A percentile compares a stretch with the other conserved stretches of the same genome.
Evolutionary conservation across 805 yeast species (phyloP).

Genomic region (Candida parachauliodes): DNA sequence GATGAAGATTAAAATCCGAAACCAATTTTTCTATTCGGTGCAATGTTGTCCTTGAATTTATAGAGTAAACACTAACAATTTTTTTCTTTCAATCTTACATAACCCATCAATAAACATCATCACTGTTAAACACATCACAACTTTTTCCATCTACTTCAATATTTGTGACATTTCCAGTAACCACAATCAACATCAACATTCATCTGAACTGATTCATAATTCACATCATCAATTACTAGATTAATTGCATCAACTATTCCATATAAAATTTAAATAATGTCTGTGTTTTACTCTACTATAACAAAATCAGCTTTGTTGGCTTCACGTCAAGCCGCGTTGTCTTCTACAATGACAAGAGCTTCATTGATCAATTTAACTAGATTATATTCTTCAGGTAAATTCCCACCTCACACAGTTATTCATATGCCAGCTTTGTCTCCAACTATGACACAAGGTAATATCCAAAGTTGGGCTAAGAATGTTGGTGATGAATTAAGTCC

Average conservation of each 20-base stretch:
- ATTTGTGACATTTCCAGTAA: no score
- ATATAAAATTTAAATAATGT: not conserved
- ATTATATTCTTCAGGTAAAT: conserved; percentile 44
- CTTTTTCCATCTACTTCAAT: no score
- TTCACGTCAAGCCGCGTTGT: not conserved
- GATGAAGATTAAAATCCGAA: conserved; percentile 4
- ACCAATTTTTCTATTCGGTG: conserved; percentile 1
- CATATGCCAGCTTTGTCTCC: conserved; percentile 99
- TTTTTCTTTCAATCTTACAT: not conserved
- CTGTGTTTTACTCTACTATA: conserved; percentile 3
- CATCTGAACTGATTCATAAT: no score
- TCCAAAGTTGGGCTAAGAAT: conserved; percentile 84
- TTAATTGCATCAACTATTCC: not conserved
- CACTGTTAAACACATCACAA: not conserved
- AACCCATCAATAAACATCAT: not conserved
- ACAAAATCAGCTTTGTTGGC: conserved; percentile 1
- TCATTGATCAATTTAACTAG: conserved; percentile 28
- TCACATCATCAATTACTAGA: no score
- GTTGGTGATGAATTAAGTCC: conserved; percentile 86
- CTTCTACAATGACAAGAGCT: conserved; percentile 12
- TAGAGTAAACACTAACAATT: not conserved
- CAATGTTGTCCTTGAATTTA: conserved; percentile 5
- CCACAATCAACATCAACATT: no score
- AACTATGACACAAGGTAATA: conserved; percentile 95
- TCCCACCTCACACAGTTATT: conserved; percentile 83